Evolutionary conservation across 2,329 filamentous ascomycete species (phyloP), one percentile per base, ranked within the genome.

Genomic region (Aspergillaceae sp.): DNA sequence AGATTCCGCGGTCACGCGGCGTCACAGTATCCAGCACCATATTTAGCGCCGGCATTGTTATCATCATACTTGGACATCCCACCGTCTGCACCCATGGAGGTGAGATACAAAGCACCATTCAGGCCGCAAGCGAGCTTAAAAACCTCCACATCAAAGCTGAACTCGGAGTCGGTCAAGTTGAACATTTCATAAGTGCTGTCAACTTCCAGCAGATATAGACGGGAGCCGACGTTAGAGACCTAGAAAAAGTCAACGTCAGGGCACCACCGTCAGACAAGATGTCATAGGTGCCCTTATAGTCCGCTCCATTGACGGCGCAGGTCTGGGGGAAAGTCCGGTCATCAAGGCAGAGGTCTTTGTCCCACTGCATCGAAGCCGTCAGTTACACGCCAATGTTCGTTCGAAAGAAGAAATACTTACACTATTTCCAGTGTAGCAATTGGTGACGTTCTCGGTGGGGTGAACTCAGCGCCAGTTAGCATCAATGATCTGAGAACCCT

Each of bases 71-170:
- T 70, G 50, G 64, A 56, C 46, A 72, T 55, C 28, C 80, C 82
- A 51, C 83, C 83, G 56, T 82, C 77, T 10, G 70, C 67, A 3
- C 76, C 72, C 63, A 84, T 84, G 53, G 75, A 69, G 11, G 76
- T 70, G 41, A 84, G 73, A 66, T 86, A 86, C 41, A 86, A 68
- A 38, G 83, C 83, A 46, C 83, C 83, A 65, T 87, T 87, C 50
- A 86, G 65, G 50, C 84, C 84, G 56, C 84, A 87, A 50, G 77
- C 76, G 27, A 84, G 70, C 55, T 77, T 74, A 40, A 81, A 84
- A 36, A 85, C 78, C 59, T 87, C 83, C 30, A 85, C 82, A 49
- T 85, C 82, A 52, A 86, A 86, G 46, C 79, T 82, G 66, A 87
- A 80, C 65, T 87, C 83, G 57, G 82, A 75, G 65, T 79, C 79